phyloP scores from a whole-genome alignment of 352 stramenopile species.

The Pythium folliculosum region DNA sequence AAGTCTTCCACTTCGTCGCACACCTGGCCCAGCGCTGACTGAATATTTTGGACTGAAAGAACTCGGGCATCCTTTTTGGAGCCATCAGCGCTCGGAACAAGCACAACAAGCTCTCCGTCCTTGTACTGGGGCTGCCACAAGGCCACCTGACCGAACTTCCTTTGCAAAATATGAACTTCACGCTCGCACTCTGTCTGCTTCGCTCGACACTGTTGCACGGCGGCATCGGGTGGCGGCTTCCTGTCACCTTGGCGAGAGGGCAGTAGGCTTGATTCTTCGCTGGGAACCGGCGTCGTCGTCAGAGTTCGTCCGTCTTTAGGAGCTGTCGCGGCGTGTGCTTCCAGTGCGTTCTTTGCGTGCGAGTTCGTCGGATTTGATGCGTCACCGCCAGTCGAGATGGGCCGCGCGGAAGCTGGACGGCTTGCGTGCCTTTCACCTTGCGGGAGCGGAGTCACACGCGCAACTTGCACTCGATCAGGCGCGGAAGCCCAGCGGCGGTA shows the following conservation, averaged over 20 bases:
- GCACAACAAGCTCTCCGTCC: background rate
- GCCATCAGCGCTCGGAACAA: background rate
- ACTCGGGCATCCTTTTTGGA: background rate
- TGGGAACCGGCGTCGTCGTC: too few species aligned
- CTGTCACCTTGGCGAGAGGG: background rate
- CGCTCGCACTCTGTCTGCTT: slow-evolving; percentile 3
- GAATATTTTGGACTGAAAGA: slow-evolving; percentile 7
- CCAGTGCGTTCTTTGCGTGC: too few species aligned
- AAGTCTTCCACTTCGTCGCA: slow-evolving; percentile 5
- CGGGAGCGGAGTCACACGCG: too few species aligned
- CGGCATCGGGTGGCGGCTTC: background rate
- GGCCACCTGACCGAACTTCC: slow-evolving; percentile 2
- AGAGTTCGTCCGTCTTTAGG: too few species aligned
- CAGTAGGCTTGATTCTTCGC: too few species aligned
- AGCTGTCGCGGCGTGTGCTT: too few species aligned
- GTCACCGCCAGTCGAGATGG: too few species aligned
- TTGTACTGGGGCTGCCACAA: slow-evolving; percentile 1
- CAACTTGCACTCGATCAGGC: background rate
- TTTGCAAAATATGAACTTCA: background rate
- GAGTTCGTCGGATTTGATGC: too few species aligned
- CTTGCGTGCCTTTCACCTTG: too few species aligned
- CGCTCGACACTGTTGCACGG: background rate
- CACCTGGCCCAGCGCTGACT: background rate
- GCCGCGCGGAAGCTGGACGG: background rate
- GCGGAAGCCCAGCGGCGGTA: background rate